phyloP scores from a whole-genome alignment of 352 stramenopile genomes.

The Pythium guiyangense region DNA sequence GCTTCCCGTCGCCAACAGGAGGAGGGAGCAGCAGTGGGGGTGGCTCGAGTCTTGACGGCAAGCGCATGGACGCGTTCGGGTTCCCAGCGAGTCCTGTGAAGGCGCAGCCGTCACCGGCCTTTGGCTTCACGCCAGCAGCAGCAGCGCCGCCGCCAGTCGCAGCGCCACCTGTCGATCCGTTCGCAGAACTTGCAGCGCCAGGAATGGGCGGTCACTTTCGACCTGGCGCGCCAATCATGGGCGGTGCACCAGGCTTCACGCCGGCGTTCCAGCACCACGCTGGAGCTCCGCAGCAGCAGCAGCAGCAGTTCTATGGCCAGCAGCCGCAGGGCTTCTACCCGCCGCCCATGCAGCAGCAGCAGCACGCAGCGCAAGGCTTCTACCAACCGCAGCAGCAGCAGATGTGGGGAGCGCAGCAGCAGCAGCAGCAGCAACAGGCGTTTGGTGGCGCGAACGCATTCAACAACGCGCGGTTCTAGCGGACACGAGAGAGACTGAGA shows the following conservation, averaged over 20 bases:
- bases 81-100: constrained; percentile 52
- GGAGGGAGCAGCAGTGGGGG: neutral
- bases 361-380: constrained; percentile 16
- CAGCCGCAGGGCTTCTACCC: constrained; percentile 17
- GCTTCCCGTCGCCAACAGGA: constrained; percentile 37
- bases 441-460: neutral
- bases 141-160: constrained; percentile 10
- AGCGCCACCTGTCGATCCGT: constrained; percentile 36
- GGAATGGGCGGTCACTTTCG: neutral
- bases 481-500: neutral
- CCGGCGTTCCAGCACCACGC: constrained; percentile 9
- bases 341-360: constrained; percentile 11
- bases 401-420: constrained; percentile 23
- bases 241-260: constrained; percentile 13
- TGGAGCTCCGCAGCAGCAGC: neutral
- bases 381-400: constrained; percentile 24
- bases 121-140: constrained; percentile 26
- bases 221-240: constrained; percentile 1
- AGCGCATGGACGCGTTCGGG: constrained; percentile 46
- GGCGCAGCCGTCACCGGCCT: constrained; percentile 19
- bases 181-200: constrained; percentile 30
- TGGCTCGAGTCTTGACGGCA: constrained; percentile 6
- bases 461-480: neutral
- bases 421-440: constrained; percentile 6
- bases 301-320: constrained; percentile 17